These are phyloP conservation scores for Mycena amicta DNA, from an alignment of 768 basidiomycete species.

Conservation along the genomic window DNA sequence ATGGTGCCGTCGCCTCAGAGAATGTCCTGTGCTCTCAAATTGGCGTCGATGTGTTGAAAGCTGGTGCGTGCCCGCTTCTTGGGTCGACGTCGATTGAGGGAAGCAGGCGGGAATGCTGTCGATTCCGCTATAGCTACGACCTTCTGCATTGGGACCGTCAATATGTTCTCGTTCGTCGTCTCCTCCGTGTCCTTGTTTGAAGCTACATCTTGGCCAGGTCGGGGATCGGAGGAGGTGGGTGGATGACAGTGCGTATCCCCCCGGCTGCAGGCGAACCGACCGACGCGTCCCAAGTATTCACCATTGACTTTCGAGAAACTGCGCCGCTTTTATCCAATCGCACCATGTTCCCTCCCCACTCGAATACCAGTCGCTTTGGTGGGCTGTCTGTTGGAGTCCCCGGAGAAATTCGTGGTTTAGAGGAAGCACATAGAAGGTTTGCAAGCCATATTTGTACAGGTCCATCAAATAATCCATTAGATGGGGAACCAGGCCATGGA, in stretches of 20 bases:
- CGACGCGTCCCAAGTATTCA: slow-evolving; percentile 60
- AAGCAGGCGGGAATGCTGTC: slow-evolving; percentile 80
- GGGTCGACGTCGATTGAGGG: too few relatives aligned
- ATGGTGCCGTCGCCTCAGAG: slow-evolving; percentile 90
- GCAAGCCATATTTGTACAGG: slow-evolving; percentile 75
- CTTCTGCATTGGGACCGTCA: slow-evolving; percentile 80
- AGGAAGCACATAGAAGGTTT: slow-evolving; percentile 82
- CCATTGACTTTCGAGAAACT: slow-evolving; percentile 87
- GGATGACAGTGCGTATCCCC: slow-evolving; percentile 82
- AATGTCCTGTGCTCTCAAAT: slow-evolving; percentile 84
- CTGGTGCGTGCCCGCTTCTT: slow-evolving; percentile 8
- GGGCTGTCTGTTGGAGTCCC: slow-evolving; percentile 91
- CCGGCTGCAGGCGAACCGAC: slow-evolving; percentile 37
- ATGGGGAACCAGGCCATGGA: slow-evolving; percentile 86
- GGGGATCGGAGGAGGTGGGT: slow-evolving; percentile 87
- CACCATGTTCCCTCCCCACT: slow-evolving; percentile 72
- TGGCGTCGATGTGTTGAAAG: slow-evolving; percentile 73
- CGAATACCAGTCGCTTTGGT: slow-evolving; percentile 62
- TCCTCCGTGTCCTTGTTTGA: not conserved
- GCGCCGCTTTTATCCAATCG: slow-evolving; percentile 73
- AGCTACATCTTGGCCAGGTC: slow-evolving; percentile 45
- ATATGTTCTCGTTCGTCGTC: slow-evolving; percentile 81
- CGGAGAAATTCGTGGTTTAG: slow-evolving; percentile 86
- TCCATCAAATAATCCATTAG: slow-evolving; percentile 50
- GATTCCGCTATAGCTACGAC: slow-evolving; percentile 83